Percentiles rank a stretch among this genome's conserved stretches.
Conservation (phyloP, 2,329 filamentous ascomycete genomes). For the Trichophyton verrucosum region DNA sequence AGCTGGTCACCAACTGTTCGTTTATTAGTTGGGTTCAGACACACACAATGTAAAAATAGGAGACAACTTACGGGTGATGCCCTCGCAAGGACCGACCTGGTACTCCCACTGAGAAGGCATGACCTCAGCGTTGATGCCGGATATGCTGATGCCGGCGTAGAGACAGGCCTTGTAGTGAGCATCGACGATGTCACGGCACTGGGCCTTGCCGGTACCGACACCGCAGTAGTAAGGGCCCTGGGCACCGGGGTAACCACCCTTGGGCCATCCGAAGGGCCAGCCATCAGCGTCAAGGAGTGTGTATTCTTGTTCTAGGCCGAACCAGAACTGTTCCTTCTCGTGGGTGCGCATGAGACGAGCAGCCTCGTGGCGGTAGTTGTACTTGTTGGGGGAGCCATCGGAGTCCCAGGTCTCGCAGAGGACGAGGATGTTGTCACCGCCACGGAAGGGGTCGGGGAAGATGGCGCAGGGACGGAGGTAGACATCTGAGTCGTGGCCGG, state of each 20-base stretch:
- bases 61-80: slow-evolving; percentile 57
- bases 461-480: slow-evolving; percentile 85
- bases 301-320: slow-evolving; percentile 97
- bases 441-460: slow-evolving; percentile 85
- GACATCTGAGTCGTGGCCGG: slow-evolving; percentile 92
- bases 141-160: slow-evolving; percentile 84
- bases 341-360: slow-evolving; percentile 81
- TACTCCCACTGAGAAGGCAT: slow-evolving; percentile 98
- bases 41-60: background rate
- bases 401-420: slow-evolving; percentile 89
- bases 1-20: slow-evolving; percentile 78
- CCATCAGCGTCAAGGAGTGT: slow-evolving; percentile 76
- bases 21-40: too few relatives aligned
- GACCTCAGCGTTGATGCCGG: slow-evolving; percentile 97
- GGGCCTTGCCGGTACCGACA: slow-evolving; percentile 93
- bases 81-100: slow-evolving; percentile 82
- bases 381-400: slow-evolving; percentile 93
- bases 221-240: slow-evolving; percentile 97
- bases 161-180: slow-evolving; percentile 84
- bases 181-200: slow-evolving; percentile 96
- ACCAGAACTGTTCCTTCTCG: slow-evolving; percentile 78
- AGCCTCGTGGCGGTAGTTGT: slow-evolving; percentile 91
- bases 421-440: slow-evolving; percentile 82
- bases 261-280: slow-evolving; percentile 86
- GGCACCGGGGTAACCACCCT: slow-evolving; percentile 76